phyloP scores from a whole-genome alignment of 495 filamentous ascomycete genomes.

The Platismatia glauca region DNA sequence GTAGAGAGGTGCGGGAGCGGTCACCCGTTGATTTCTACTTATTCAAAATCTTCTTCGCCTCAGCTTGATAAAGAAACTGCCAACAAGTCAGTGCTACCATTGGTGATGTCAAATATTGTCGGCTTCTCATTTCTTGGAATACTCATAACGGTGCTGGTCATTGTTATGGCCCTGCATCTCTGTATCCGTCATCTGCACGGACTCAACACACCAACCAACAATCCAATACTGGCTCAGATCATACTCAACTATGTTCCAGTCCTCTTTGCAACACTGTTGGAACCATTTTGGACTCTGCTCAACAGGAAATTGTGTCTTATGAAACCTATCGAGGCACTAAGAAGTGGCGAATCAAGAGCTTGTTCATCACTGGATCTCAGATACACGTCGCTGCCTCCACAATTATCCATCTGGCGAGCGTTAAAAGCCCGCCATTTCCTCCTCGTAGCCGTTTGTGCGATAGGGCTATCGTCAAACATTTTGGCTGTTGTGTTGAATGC shows the following conservation, averaged over 20 bases:
- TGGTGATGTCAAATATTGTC: constrained; percentile 2
- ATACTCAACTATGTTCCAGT: constrained; percentile 40
- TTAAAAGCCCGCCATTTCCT: constrained; percentile 31
- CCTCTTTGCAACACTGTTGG: constrained; percentile 34
- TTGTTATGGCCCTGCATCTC: constrained; percentile 2
- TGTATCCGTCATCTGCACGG: constrained; percentile 14
- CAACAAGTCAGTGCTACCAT: background rate
- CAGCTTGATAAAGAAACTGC: background rate
- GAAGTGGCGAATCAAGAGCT: constrained; percentile 24
- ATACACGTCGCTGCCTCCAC: constrained; percentile 40
- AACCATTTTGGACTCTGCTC: constrained; percentile 39
- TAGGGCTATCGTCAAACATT: constrained; percentile 34
- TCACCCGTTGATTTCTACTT: background rate
- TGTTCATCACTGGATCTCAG: constrained; percentile 28
- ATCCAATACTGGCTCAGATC: constrained; percentile 30
- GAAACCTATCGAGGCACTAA: constrained; percentile 37
- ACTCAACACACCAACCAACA: constrained; percentile 31
- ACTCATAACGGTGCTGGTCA: background rate
- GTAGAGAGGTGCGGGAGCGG: background rate
- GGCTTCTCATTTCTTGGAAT: background rate
- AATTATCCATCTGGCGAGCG: constrained; percentile 32
- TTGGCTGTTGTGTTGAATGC: constrained; percentile 31
- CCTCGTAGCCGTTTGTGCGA: constrained; percentile 29
- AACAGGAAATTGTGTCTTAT: constrained; percentile 36
- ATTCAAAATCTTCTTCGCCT: background rate